Evolutionary conservation across 108 stramenopile genomes (phyloP).

Genomic region (Skeletonema costatum): DNA sequence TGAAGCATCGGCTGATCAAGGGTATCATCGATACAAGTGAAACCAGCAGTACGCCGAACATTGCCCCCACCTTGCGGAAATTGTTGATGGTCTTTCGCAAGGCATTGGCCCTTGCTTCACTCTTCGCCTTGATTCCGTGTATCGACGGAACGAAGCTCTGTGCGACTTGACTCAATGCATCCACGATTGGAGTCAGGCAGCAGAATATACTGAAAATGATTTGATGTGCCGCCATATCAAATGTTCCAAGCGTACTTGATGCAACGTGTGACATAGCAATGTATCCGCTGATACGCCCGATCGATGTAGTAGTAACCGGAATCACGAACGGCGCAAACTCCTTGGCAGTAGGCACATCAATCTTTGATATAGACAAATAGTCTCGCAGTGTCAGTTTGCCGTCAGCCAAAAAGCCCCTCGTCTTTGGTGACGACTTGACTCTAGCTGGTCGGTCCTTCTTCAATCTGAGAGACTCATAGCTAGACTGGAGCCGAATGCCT

Average conservation of each 20-base stretch:
- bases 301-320: conserved; percentile 71
- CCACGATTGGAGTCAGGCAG: conserved; percentile 69
- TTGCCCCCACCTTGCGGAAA: conserved; percentile 68
- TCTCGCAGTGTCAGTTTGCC: conserved; percentile 15
- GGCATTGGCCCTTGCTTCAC: conserved; percentile 56
- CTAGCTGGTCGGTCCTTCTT: neutral
- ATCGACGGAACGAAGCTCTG: conserved; percentile 74
- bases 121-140: conserved; percentile 38
- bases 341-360: conserved; percentile 27
- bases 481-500: neutral
- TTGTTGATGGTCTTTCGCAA: conserved; percentile 57
- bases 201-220: conserved; percentile 70
- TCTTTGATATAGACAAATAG: conserved; percentile 10
- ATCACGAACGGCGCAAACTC: conserved; percentile 67
- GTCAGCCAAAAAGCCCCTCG: conserved; percentile 37
- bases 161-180: conserved; percentile 68
- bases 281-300: conserved; percentile 70
- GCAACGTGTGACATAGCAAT: conserved; percentile 76
- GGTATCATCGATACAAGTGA: conserved; percentile 62
- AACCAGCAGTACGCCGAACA: conserved; percentile 65
- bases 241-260: conserved; percentile 55
- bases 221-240: conserved; percentile 75
- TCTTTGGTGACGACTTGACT: conserved; percentile 11
- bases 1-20: conserved; percentile 65
- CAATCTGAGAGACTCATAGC: conserved; percentile 1